These are phyloP conservation scores for Forsythia viridissima DNA, from an alignment of 257 asterid genomes.

Conservation along the genomic window DNA sequence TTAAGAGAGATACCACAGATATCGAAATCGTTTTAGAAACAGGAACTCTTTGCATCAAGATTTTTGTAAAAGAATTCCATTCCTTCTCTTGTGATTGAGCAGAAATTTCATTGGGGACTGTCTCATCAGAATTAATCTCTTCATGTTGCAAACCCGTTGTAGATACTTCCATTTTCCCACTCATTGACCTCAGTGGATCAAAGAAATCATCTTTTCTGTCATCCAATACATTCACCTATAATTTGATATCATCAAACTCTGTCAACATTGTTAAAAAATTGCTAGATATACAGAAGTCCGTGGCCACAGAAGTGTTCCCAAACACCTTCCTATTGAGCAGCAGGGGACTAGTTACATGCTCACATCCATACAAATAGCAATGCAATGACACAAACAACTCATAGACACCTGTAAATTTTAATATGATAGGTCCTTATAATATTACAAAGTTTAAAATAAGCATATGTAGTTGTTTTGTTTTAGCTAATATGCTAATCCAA, in stretches of 20 bases:
- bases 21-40: conserved; percentile 51
- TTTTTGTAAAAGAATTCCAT: conserved; percentile 66
- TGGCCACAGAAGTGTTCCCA: background rate
- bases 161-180: conserved; percentile 34
- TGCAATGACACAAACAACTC: background rate
- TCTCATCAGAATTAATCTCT: conserved; percentile 30
- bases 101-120: conserved; percentile 21
- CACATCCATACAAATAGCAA: background rate
- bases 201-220: conserved; percentile 35
- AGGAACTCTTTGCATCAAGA: conserved; percentile 72
- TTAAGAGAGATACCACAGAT: conserved; percentile 39
- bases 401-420: background rate
- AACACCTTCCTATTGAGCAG: background rate
- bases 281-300: conserved; percentile 3
- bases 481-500: background rate
- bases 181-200: conserved; percentile 64
- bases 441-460: background rate
- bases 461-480: background rate
- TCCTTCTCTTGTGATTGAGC: conserved; percentile 46
- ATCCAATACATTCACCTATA: conserved; percentile 48
- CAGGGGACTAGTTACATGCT: background rate
- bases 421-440: background rate
- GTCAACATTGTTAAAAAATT: conserved; percentile 16
- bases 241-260: conserved; percentile 18
- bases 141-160: conserved; percentile 31